Percentiles rank a stretch among this genome's conserved stretches.
These are phyloP conservation scores for Daldinia eschscholtzii DNA, from an alignment of 2,329 filamentous ascomycete genomes.

Conservation along the genomic window DNA sequence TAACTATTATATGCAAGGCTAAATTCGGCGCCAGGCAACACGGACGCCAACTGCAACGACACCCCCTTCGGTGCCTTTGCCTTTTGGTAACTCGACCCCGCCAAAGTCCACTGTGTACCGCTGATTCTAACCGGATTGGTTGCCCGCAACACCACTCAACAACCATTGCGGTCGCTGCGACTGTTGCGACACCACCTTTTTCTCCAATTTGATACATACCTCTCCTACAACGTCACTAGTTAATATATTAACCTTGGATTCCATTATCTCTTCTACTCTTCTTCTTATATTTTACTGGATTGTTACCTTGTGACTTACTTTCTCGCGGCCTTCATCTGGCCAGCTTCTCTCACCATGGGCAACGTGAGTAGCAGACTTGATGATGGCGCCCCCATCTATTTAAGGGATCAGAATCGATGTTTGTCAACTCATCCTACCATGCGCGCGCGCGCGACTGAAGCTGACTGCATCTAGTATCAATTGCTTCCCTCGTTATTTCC, in stretches of 20 bases:
- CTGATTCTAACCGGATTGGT: slow-evolving; percentile 41
- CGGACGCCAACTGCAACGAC: slow-evolving; percentile 30
- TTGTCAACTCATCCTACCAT: slow-evolving; percentile 57
- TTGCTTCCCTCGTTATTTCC: slow-evolving; percentile 85
- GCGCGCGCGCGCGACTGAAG: slow-evolving; percentile 32
- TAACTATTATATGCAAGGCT: slow-evolving; percentile 23
- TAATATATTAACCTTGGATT: slow-evolving; percentile 40
- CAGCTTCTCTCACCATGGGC: slow-evolving; percentile 76
- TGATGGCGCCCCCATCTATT: slow-evolving; percentile 82
- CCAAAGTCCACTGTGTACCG: slow-evolving; percentile 38
- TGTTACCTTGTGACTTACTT: slow-evolving; percentile 22
- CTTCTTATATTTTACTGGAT: slow-evolving; percentile 27
- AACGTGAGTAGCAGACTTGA: slow-evolving; percentile 90
- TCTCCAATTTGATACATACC: slow-evolving; percentile 46
- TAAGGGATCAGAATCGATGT: slow-evolving; percentile 95
- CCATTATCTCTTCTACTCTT: slow-evolving; percentile 28
- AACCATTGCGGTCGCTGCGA: slow-evolving; percentile 42
- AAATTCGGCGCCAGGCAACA: slow-evolving; percentile 37
- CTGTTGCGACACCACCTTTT: slow-evolving; percentile 46
- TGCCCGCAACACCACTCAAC: slow-evolving; percentile 41
- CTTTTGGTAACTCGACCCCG: slow-evolving; percentile 34
- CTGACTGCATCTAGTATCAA: slow-evolving; percentile 74
- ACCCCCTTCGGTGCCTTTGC: slow-evolving; percentile 21
- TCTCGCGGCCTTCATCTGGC: slow-evolving; percentile 49
- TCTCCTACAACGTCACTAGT: slow-evolving; percentile 45